Conservation (phyloP, 257 asterid species). For the Jasminum sambac region DNA sequence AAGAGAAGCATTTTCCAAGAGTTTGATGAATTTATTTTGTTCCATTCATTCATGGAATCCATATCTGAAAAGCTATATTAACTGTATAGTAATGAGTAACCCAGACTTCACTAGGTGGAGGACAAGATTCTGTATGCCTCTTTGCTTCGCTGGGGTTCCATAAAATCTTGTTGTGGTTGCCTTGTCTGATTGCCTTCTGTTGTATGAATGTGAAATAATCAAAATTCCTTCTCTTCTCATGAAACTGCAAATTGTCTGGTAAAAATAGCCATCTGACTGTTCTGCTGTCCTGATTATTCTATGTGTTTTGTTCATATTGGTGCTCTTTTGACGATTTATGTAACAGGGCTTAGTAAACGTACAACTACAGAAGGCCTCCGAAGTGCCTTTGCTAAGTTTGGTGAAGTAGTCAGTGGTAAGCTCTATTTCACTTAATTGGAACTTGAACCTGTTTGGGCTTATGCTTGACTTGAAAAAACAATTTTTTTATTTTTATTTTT, state of each 20-base stretch:
- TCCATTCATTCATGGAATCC: not conserved
- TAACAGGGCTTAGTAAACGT: slow-evolving; percentile 85
- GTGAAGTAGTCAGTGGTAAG: slow-evolving; percentile 73
- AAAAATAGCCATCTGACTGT: not conserved
- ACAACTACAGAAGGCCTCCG: slow-evolving; percentile 83
- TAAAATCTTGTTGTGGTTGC: not conserved
- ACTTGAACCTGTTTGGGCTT: not conserved
- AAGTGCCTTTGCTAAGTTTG: slow-evolving; percentile 68
- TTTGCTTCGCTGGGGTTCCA: not conserved
- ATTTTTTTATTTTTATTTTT: not conserved
- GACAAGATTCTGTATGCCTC: not conserved
- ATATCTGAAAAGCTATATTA: not conserved
- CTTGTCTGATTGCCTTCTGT: not conserved
- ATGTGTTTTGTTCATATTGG: not conserved
- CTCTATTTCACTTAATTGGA: not conserved
- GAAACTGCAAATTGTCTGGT: not conserved
- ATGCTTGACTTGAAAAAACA: not conserved
- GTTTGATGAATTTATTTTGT: not conserved
- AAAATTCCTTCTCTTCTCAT: not conserved
- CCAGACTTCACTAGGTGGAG: not conserved
- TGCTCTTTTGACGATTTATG: slow-evolving; percentile 18
- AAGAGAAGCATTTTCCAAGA: not conserved
- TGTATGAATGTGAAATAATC: slow-evolving; percentile 1
- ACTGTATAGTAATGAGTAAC: not conserved
- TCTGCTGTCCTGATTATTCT: not conserved